These are phyloP conservation scores for Curvularia hawaiiensis DNA, from an alignment of 2,329 filamentous ascomycete species.

Conservation along the genomic window DNA sequence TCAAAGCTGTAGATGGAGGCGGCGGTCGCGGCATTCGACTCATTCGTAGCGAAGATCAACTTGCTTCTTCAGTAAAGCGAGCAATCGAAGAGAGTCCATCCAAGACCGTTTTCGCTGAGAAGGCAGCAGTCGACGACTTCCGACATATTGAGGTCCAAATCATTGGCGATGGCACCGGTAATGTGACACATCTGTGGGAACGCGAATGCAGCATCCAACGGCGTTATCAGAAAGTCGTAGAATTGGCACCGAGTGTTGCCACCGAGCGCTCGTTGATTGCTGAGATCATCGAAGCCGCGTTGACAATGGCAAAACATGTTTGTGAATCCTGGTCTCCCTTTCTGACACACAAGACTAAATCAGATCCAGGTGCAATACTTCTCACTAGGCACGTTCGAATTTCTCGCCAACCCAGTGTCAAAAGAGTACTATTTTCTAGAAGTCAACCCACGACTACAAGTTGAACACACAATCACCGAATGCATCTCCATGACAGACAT, in stretches of 20 bases:
- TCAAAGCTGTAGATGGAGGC: constrained; percentile 69
- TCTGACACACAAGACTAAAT: neutral
- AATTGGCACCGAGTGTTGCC: constrained; percentile 61
- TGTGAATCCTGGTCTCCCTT: constrained; percentile 2
- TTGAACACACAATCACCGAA: constrained; percentile 67
- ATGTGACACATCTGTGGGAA: constrained; percentile 63
- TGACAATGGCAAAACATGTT: constrained; percentile 58
- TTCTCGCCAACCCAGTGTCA: constrained; percentile 59
- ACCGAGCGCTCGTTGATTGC: constrained; percentile 53
- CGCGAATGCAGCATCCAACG: constrained; percentile 66
- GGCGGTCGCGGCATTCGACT: constrained; percentile 66
- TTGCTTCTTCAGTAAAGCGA: constrained; percentile 55
- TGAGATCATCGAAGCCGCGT: constrained; percentile 58
- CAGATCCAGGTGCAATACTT: constrained; percentile 56
- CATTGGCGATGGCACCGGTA: constrained; percentile 60
- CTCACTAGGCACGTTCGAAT: constrained; percentile 69
- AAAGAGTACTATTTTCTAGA: constrained; percentile 64
- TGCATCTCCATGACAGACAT: constrained; percentile 60
- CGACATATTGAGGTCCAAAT: constrained; percentile 67
- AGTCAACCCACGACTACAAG: constrained; percentile 65
- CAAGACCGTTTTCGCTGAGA: constrained; percentile 63
- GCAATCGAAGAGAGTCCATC: constrained; percentile 65
- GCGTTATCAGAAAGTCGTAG: constrained; percentile 66
- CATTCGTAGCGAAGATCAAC: constrained; percentile 51
- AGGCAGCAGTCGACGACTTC: constrained; percentile 66